phyloP scores from a whole-genome alignment of 2,329 filamentous ascomycete species.

The Coniochaeta sp. region DNA sequence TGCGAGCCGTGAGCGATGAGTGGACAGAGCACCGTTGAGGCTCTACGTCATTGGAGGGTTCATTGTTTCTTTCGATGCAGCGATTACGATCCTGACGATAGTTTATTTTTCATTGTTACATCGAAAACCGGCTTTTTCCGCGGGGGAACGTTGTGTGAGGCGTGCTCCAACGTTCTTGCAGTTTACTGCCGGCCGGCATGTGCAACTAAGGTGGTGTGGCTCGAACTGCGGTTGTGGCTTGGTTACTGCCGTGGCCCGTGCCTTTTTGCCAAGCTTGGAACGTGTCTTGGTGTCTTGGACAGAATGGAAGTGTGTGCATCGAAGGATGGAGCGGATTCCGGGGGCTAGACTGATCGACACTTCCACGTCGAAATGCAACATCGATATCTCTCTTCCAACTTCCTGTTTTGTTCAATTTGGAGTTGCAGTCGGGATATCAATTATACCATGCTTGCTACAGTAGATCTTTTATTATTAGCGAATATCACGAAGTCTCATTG shows the following conservation, averaged over 20 bases:
- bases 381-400: background rate
- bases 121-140: no score
- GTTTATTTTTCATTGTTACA: no score
- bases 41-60: no score
- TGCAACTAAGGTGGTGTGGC: background rate
- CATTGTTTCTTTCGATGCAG: no score
- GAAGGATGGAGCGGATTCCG: background rate
- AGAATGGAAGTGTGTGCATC: no score
- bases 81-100: no score
- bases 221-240: background rate
- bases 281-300: no score
- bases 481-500: background rate
- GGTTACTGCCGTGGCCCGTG: no score
- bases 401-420: background rate
- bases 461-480: background rate
- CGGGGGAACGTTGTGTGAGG: no score
- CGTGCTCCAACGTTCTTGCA: no score
- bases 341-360: background rate
- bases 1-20: background rate
- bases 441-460: background rate
- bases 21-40: background rate
- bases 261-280: background rate
- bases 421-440: background rate
- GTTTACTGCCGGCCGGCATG: no score
- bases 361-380: background rate